Conservation (phyloP, 306 rosid genomes). For the Medicago ruthenica region DNA sequence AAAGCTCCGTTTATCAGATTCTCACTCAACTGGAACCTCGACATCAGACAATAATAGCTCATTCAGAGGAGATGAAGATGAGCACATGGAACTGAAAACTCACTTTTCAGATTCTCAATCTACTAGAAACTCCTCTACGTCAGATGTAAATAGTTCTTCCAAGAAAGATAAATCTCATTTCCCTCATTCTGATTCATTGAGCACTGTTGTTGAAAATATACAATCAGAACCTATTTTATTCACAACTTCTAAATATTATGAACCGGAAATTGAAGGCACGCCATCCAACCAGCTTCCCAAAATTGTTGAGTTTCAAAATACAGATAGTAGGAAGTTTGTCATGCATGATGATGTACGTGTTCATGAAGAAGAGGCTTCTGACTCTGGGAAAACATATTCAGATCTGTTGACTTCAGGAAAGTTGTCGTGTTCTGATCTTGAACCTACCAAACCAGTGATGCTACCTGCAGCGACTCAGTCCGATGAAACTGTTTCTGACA, state of each 20-base stretch:
- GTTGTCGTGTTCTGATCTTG: conserved; percentile 47
- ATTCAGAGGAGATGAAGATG: conserved; percentile 44
- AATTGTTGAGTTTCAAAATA: conserved; percentile 46
- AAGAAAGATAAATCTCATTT: conserved; percentile 59
- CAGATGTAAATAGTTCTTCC: conserved; percentile 60
- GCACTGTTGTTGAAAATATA: no score
- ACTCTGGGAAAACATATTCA: conserved; percentile 43
- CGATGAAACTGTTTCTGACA: conserved; percentile 50
- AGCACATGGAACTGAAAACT: conserved; percentile 51
- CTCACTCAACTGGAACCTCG: conserved; percentile 48
- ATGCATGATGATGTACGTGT: conserved; percentile 43
- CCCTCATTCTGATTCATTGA: conserved; percentile 15
- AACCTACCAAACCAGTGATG: conserved; percentile 43
- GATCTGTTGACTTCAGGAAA: conserved; percentile 48
- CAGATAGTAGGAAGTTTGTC: conserved; percentile 43
- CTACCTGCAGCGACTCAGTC: conserved; percentile 47
- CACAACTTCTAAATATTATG: conserved; percentile 11
- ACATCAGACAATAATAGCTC: conserved; percentile 45
- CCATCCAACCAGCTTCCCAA: conserved; percentile 44
- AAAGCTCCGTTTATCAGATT: conserved; percentile 49
- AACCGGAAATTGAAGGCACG: conserved; percentile 46
- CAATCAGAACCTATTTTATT: no score
- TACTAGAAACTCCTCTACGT: conserved; percentile 59
- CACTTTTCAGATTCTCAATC: conserved; percentile 74
- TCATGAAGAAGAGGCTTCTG: conserved; percentile 53